These are phyloP conservation scores for Fusarium sublunatum DNA, from an alignment of 2,329 filamentous ascomycete genomes.

Conservation along the genomic window DNA sequence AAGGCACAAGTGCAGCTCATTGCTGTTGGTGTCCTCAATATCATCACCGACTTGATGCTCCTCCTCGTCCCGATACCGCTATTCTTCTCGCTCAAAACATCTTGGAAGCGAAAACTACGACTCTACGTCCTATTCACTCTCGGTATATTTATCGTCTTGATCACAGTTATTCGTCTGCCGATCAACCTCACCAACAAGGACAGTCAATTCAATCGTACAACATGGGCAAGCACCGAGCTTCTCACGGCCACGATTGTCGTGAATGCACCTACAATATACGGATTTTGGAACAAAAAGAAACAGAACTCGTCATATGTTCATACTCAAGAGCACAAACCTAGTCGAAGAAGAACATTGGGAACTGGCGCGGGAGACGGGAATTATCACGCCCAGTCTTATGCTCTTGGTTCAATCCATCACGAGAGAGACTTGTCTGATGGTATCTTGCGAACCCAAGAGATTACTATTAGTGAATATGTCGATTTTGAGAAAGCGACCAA, in stretches of 20 bases:
- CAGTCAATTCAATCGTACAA: slow-evolving; percentile 51
- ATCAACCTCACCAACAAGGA: slow-evolving; percentile 52
- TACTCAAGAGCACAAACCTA: too few species aligned
- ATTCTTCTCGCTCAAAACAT: slow-evolving; percentile 46
- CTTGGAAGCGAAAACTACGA: slow-evolving; percentile 48
- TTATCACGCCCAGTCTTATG: too few species aligned
- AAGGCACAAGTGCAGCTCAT: slow-evolving; percentile 37
- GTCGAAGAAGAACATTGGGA: too few species aligned
- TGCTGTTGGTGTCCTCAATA: slow-evolving; percentile 39
- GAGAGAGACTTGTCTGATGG: too few species aligned
- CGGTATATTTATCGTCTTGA: slow-evolving; percentile 54
- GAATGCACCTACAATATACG: slow-evolving; percentile 54
- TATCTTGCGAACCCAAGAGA: too few species aligned
- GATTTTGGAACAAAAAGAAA: slow-evolving; percentile 47
- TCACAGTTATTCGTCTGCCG: slow-evolving; percentile 54
- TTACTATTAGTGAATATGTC: too few species aligned
- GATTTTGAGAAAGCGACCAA: too few species aligned
- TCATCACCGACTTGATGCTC: slow-evolving; percentile 48
- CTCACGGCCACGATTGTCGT: slow-evolving; percentile 50
- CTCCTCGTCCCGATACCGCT: slow-evolving; percentile 42
- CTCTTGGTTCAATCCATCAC: too few species aligned
- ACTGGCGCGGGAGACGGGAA: too few species aligned
- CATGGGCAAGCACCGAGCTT: slow-evolving; percentile 55
- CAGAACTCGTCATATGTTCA: background rate
- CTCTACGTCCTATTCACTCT: slow-evolving; percentile 52